Base-by-base conservation (phyloP, 2,329 filamentous ascomycete species). In the Epichloe baconii region DNA sequence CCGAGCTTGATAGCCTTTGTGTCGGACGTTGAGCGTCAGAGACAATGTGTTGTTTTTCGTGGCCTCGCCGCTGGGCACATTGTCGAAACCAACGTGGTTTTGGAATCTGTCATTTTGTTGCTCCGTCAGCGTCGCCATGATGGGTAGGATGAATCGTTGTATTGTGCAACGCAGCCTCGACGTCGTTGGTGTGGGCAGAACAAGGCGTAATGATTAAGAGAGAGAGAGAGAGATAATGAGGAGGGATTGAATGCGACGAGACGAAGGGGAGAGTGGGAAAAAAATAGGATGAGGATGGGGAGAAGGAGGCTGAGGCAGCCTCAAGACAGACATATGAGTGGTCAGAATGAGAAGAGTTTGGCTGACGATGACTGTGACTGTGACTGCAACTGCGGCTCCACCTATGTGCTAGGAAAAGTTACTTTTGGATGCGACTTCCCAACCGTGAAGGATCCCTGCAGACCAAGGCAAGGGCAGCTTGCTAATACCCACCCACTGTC, bases 21-120 rank as follows among this genome's bases (percentile, higher is more conserved):
- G 90, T 62, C 88, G 87, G 58, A 86, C 80, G 61, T 89, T 89
- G 53, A 95, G 73, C 0, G 88, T 94, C 58, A 95, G 79, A 5
- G 88, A 88, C 19, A 75, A 71, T 2, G 75, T 75, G 60, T 80
- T 80, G 61, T 74, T 74, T 58, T 79, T 77, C 12, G 77, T 80
- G 6, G 75, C 69, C 59, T 81, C 78, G 60, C 77, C 77, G 42
- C 73, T 68, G 40, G 74, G 71, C 37, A 81, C 69, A 56, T 80
- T 81, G 67, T 80, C 78, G 61, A 82, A 82, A 38, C 74, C 77
- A 53, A 82, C 77, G 65, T 80, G 78, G 36, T 71, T 69, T 58
- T 76, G 72, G 62, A 80, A 81, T 60, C 78, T 82, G 65, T 68
- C 64, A 56, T 63, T 63, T 58, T 55, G 64, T 53, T 55, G 58